Base-by-base conservation (phyloP, 1,284 basidiomycete species). In the Cryptococcus jaspeensis region DNA sequence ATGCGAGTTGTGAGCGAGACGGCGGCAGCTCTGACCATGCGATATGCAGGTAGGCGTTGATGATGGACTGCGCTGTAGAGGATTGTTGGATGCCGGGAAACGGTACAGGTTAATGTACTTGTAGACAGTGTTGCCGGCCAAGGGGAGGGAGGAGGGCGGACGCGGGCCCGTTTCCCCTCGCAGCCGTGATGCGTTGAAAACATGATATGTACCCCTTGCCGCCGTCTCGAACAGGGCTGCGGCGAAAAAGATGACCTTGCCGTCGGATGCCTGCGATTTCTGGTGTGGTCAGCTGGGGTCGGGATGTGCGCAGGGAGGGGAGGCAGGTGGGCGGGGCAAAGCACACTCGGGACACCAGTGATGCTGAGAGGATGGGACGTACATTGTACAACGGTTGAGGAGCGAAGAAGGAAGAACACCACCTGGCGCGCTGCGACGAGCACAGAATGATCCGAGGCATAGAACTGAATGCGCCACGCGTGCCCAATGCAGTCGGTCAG, bases 201-300 rank as follows among this genome's bases (percentile, higher is more conserved):
- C 71, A 73, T 85, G 90, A 18, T 93, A 63, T 13, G 84, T 79
- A n/a, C 80, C 82, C 0, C 92, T 83, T 0, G 87, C 76, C 0
- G 83, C 84, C 0, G 88, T 88, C 71, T 78, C 66, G 8, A 71
- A 50, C n/a, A 76, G 48, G 0, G 90, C 91, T 0, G 88, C 86
- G 11, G 93, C 73, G 72, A 93, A 92, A 11, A 87, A 88, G 73
- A 92, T 91, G 36, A 92, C 75, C 68, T 85, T 87, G 40, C 78
- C 73, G 53, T 81, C 79, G 15, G 87, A 82, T 20, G 83, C 83
- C 86, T 78, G 84, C 56, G 37, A 48, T n/a, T n/a, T n/a, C n/a
- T n/a, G n/a, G n/a, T 22, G 28, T 22, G 16, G 65, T 49, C 40
- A 40, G 20, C 3, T 18, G 23, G 11, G 41, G 52, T 28, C 38